phyloP scores from a whole-genome alignment of 768 basidiomycete species.

The Trametes cinnabarina region DNA sequence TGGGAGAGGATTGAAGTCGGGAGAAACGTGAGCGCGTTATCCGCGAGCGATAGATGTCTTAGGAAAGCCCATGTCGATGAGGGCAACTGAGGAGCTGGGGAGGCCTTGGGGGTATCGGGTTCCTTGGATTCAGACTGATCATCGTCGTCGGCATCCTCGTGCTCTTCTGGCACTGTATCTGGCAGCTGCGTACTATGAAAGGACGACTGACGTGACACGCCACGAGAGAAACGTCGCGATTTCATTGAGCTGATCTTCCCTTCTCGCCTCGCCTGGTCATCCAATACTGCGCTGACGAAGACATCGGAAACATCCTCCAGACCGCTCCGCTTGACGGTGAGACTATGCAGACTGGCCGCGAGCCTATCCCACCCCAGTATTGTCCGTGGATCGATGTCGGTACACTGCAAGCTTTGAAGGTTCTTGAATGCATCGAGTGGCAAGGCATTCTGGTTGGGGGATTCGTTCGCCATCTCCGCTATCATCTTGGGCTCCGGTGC shows the following conservation, averaged over 20 bases:
- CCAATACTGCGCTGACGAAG: slow-evolving; percentile 72
- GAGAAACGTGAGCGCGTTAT: slow-evolving; percentile 80
- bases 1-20: slow-evolving; percentile 64
- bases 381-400: slow-evolving; percentile 79
- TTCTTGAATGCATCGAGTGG: slow-evolving; percentile 87
- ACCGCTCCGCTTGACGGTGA: slow-evolving; percentile 78
- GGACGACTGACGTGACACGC: slow-evolving; percentile 40
- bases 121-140: slow-evolving; percentile 19
- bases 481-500: slow-evolving; percentile 66
- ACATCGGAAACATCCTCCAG: slow-evolving; percentile 78
- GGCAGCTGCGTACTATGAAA: slow-evolving; percentile 53
- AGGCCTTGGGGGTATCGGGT: slow-evolving; percentile 29
- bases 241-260: slow-evolving; percentile 49
- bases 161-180: slow-evolving; percentile 55
- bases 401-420: slow-evolving; percentile 68
- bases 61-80: slow-evolving; percentile 72
- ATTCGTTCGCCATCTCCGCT: slow-evolving; percentile 64
- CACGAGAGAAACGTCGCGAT: slow-evolving; percentile 38
- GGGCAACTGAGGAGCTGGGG: slow-evolving; percentile 43
- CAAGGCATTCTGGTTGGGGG: slow-evolving; percentile 69
- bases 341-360: slow-evolving; percentile 63
- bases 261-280: slow-evolving; percentile 66
- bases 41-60: slow-evolving; percentile 70
- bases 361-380: slow-evolving; percentile 83
- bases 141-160: slow-evolving; percentile 31